These are phyloP conservation scores for Aphanoascus verrucosus DNA, from an alignment of 2,329 filamentous ascomycete genomes.

Conservation along the genomic window DNA sequence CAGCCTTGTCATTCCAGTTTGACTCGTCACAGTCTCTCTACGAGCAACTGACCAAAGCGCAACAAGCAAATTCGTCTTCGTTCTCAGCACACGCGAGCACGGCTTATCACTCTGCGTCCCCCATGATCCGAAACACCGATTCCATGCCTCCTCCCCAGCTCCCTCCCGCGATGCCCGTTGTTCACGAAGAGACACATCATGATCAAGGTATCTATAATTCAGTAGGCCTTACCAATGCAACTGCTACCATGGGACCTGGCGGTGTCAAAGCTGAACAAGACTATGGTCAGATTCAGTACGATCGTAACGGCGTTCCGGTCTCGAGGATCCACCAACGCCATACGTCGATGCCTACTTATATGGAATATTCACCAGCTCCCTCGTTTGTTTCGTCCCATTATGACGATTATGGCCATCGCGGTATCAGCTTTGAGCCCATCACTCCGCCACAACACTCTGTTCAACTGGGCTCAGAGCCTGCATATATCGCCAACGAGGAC, in stretches of 20 bases:
- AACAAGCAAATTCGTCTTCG: conserved; percentile 95
- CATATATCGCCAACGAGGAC: conserved; percentile 97
- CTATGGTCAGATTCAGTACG: conserved; percentile 72
- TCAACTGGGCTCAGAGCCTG: conserved; percentile 72
- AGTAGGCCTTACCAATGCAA: conserved; percentile 58
- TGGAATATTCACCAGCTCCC: conserved; percentile 95
- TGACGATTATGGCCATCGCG: conserved; percentile 94
- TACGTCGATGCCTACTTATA: conserved; percentile 95
- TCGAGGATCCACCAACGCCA: conserved; percentile 79
- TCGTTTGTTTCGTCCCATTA: conserved; percentile 98
- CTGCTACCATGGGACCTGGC: conserved; percentile 51
- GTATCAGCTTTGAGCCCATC: conserved; percentile 90
- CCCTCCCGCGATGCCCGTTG: conserved; percentile 49
- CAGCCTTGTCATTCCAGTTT: conserved; percentile 95
- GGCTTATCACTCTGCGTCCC: conserved; percentile 70
- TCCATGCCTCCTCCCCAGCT: conserved; percentile 87
- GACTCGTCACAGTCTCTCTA: conserved; percentile 98
- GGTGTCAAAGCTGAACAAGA: conserved; percentile 83
- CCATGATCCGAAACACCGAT: conserved; percentile 72
- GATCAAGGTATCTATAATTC: conserved; percentile 60
- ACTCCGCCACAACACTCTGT: conserved; percentile 88
- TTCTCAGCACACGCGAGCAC: conserved; percentile 67
- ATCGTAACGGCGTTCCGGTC: conserved; percentile 80
- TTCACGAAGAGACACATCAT: conserved; percentile 52
- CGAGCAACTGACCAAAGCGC: conserved; percentile 97